Evolutionary conservation across 257 asterid species (phyloP).

Genomic region (Capsicum rhomboideum): DNA sequence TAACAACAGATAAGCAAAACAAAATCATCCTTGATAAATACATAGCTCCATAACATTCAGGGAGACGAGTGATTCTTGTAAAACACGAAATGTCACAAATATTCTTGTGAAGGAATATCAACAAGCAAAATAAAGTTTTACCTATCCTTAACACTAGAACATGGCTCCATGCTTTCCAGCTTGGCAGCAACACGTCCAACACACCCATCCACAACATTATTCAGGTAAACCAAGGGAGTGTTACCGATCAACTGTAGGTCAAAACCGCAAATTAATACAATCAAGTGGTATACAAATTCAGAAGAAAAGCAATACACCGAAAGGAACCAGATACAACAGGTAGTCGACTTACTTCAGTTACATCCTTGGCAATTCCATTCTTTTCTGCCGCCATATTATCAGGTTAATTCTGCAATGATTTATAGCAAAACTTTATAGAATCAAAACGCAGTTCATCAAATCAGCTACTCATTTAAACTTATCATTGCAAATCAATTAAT

Average conservation of each 20-base stretch:
- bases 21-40: neutral
- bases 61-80: neutral
- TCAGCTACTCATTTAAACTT: neutral
- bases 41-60: neutral
- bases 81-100: neutral
- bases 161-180: slow-evolving; percentile 96
- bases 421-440: neutral
- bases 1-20: neutral
- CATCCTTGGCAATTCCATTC: slow-evolving; percentile 79
- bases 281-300: neutral
- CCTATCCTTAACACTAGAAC: slow-evolving; percentile 99
- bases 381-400: slow-evolving; percentile 52
- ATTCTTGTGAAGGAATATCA: neutral
- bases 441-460: neutral
- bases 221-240: slow-evolving; percentile 94
- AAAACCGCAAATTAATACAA: slow-evolving; percentile 4
- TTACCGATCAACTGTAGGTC: slow-evolving; percentile 74
- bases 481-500: too few relatives aligned
- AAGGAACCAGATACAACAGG: neutral
- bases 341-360: slow-evolving; percentile 67
- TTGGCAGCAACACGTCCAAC: slow-evolving; percentile 94
- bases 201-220: slow-evolving; percentile 79
- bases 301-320: neutral
- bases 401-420: slow-evolving; percentile 23
- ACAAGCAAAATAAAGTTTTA: slow-evolving; percentile 15